These are phyloP conservation scores for Setaria italica DNA, from an alignment of 202 grass and related monocot species.

Conservation along the genomic window DNA sequence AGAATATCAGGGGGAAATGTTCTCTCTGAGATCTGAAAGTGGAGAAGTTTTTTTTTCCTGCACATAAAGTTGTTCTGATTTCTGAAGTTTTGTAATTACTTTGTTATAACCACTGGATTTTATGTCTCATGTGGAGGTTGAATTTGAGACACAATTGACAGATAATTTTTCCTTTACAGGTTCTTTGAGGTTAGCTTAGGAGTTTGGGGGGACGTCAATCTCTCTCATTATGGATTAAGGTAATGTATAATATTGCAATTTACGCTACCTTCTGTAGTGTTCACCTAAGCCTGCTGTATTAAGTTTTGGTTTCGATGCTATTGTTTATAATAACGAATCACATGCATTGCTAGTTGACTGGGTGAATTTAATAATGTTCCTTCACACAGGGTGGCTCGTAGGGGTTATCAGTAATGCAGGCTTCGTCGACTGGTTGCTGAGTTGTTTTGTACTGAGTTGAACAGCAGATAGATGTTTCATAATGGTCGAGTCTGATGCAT, in stretches of 20 bases:
- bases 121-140: slow-evolving; percentile 16
- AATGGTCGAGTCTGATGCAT: slow-evolving; percentile 3
- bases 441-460: slow-evolving; percentile 34
- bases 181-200: slow-evolving; percentile 30
- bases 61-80: neutral
- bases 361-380: slow-evolving; percentile 28
- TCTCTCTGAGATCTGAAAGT: neutral
- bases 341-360: slow-evolving; percentile 35
- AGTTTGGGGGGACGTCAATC: slow-evolving; percentile 4
- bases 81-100: neutral
- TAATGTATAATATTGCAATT: slow-evolving; percentile 22
- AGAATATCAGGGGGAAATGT: neutral
- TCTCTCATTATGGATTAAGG: slow-evolving; percentile 32
- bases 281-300: neutral
- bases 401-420: neutral
- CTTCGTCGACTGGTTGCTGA: slow-evolving; percentile 17
- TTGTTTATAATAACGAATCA: slow-evolving; percentile 10
- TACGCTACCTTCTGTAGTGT: neutral
- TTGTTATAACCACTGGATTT: neutral
- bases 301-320: slow-evolving; percentile 27
- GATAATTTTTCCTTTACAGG: slow-evolving; percentile 46
- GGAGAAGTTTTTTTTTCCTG: neutral
- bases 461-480: slow-evolving; percentile 18
- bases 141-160: slow-evolving; percentile 8
- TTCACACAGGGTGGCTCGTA: slow-evolving; percentile 7